phyloP scores from a whole-genome alignment of 192 early-diverging fungal genomes.

The Lunasporangiospora selenospora region DNA sequence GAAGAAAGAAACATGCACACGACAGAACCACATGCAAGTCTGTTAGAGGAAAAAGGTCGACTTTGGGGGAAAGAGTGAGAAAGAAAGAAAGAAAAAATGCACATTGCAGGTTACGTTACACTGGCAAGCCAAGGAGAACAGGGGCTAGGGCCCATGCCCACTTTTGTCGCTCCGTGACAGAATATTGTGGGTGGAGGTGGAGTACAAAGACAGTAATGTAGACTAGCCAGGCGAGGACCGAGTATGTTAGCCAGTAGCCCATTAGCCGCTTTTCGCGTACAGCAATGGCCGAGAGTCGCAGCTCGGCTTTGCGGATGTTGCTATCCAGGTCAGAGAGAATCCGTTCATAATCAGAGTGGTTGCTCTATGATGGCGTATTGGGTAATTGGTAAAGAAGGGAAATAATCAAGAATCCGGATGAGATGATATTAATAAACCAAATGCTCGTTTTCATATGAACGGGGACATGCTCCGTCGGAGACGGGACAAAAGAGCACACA shows the following conservation, averaged over 20 bases:
- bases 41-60: too few species aligned
- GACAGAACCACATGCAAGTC: too few species aligned
- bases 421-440: too few species aligned
- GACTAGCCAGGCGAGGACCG: conserved; percentile 59
- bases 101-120: conserved; percentile 49
- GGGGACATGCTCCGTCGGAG: too few species aligned
- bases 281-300: conserved; percentile 69
- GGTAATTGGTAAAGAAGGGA: background rate
- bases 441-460: too few species aligned
- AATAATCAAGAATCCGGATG: too few species aligned
- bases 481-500: too few species aligned
- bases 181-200: conserved; percentile 53
- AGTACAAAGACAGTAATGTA: conserved; percentile 59
- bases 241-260: conserved; percentile 65
- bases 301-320: conserved; percentile 67
- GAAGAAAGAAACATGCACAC: too few species aligned
- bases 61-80: too few species aligned
- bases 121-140: conserved; percentile 47
- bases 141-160: conserved; percentile 54
- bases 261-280: conserved; percentile 63
- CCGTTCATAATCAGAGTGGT: conserved; percentile 53
- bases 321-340: conserved; percentile 70
- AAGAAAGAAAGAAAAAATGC: conserved; percentile 4
- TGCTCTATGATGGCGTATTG: too few species aligned
- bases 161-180: conserved; percentile 49